A percentile compares a stretch with the other conserved stretches of the same genome.
These are phyloP conservation scores for Microbotryum violaceum DNA, from an alignment of 1,284 basidiomycete species.

Conservation along the genomic window DNA sequence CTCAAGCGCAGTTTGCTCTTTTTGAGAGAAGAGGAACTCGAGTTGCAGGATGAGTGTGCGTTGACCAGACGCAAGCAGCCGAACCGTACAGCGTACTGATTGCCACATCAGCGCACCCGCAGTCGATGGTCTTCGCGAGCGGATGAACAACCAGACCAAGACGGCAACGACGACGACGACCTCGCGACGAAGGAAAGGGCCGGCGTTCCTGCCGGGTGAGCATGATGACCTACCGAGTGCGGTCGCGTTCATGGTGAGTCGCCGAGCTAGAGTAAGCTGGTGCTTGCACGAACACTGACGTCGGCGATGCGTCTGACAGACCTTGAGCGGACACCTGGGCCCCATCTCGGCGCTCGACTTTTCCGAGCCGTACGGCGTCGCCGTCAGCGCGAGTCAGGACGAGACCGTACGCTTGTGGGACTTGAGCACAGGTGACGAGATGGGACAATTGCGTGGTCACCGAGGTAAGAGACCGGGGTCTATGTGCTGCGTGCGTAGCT, in stretches of 20 bases:
- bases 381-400: conserved; percentile 65
- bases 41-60: conserved; percentile 86
- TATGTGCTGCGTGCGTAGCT: not conserved
- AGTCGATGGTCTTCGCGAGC: conserved; percentile 83
- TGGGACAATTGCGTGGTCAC: conserved; percentile 73
- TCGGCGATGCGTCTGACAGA: conserved; percentile 46
- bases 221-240: conserved; percentile 91
- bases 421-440: conserved; percentile 58
- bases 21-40: conserved; percentile 89
- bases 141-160: conserved; percentile 35
- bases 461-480: conserved; percentile 43
- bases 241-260: conserved; percentile 86
- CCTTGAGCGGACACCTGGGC: conserved; percentile 67
- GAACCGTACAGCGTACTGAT: too few relatives aligned
- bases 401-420: conserved; percentile 73
- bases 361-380: conserved; percentile 89
- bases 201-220: conserved; percentile 92
- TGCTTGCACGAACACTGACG: not conserved
- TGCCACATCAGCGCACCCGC: conserved; percentile 1
- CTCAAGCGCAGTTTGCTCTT: conserved; percentile 76
- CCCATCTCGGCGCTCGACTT: conserved; percentile 88
- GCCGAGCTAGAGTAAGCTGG: conserved; percentile 1
- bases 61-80: conserved; percentile 14
- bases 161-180: conserved; percentile 37
- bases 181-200: conserved; percentile 72